These are phyloP conservation scores for Acrasis kona DNA, from an alignment of 78 protist species.

Conservation along the genomic window DNA sequence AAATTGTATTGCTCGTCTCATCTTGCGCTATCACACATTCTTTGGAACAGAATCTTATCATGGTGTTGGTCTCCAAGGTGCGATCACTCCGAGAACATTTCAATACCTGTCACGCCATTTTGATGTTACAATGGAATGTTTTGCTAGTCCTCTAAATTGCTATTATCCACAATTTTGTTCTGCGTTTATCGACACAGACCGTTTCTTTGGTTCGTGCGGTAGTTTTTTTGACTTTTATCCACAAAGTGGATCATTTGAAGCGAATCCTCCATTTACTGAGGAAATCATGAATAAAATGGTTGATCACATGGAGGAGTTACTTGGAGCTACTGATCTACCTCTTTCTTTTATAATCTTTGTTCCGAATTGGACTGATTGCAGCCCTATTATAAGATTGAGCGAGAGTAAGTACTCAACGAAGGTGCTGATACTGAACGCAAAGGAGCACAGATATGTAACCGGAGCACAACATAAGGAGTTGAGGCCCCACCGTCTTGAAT, in stretches of 20 bases:
- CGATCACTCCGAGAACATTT: background rate
- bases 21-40: no score
- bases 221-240: conserved; percentile 16
- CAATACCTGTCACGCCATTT: background rate
- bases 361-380: conserved; percentile 20
- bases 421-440: no score
- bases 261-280: conserved; percentile 37
- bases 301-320: background rate
- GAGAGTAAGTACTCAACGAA: no score
- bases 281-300: background rate
- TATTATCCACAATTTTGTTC: background rate
- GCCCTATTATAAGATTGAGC: no score
- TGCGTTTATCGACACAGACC: conserved; percentile 19
- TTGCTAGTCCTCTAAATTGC: conserved; percentile 33
- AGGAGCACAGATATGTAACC: no score
- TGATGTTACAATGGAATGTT: conserved; percentile 16
- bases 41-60: no score
- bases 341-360: conserved; percentile 6
- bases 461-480: no score
- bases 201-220: conserved; percentile 31
- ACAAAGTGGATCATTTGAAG: conserved; percentile 29
- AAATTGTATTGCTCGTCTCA: no score
- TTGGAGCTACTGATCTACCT: background rate
- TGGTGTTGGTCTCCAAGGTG: conserved; percentile 7
- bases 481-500: no score